These are phyloP conservation scores for Trametes coccinea DNA, from an alignment of 768 basidiomycete genomes.

Conservation along the genomic window DNA sequence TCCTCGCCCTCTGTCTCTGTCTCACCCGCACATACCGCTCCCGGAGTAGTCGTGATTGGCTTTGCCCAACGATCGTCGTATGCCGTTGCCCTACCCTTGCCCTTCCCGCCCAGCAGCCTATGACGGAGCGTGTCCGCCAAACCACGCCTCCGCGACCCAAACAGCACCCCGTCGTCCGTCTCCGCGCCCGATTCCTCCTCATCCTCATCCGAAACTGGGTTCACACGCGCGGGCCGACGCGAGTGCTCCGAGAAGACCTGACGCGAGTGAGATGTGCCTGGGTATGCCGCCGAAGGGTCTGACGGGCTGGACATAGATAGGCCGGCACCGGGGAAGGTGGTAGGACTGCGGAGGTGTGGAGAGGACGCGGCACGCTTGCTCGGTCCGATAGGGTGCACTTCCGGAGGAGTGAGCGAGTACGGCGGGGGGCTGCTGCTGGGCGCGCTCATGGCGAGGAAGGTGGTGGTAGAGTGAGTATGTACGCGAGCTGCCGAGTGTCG, in stretches of 20 bases:
- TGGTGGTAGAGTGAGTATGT: neutral
- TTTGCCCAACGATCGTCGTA: conserved; percentile 24
- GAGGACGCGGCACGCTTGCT: conserved; percentile 9
- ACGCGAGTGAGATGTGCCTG: conserved; percentile 8
- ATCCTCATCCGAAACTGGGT: conserved; percentile 12
- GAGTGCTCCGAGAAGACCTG: conserved; percentile 12
- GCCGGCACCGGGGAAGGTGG: neutral
- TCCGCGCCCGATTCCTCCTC: conserved; percentile 9
- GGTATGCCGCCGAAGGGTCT: too few relatives aligned
- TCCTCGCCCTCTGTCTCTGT: conserved; percentile 81
- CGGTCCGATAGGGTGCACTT: neutral
- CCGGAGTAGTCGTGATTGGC: conserved; percentile 63
- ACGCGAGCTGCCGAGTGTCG: neutral
- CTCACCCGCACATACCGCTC: conserved; percentile 63
- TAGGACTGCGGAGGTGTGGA: conserved; percentile 6
- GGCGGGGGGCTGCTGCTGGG: conserved; percentile 16
- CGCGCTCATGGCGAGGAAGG: conserved; percentile 13
- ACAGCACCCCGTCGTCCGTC: conserved; percentile 10
- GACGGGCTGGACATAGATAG: neutral
- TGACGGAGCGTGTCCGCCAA: conserved; percentile 22
- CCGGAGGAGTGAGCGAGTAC: conserved; percentile 11
- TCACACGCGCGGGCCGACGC: neutral
- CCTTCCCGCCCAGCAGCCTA: conserved; percentile 25
- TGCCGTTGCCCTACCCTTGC: conserved; percentile 23
- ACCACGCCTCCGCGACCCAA: conserved; percentile 6